Evolutionary conservation across 2,329 filamentous ascomycete species (phyloP).

Genomic region (Alternaria triticimaculans): DNA sequence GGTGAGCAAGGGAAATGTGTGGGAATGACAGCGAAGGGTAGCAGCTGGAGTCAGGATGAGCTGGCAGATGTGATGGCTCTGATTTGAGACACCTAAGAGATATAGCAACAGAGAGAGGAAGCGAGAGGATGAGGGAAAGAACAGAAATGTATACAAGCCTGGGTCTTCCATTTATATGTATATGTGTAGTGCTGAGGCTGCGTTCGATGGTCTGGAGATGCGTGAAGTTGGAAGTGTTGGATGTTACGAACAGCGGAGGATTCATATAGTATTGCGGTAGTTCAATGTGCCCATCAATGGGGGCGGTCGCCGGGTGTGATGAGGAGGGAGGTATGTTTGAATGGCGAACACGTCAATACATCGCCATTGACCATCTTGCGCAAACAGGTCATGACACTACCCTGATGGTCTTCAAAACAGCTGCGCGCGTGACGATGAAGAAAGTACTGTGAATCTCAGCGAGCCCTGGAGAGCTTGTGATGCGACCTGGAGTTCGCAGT

Average conservation of each 20-base stretch:
- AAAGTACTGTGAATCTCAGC: not conserved
- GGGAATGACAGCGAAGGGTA: not conserved
- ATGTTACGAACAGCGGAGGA: conserved; percentile 9
- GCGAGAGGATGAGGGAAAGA: not conserved
- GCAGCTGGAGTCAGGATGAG: not conserved
- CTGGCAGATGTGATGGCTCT: not conserved
- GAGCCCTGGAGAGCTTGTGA: not conserved
- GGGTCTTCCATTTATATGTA: conserved; percentile 3
- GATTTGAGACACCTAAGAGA: not conserved
- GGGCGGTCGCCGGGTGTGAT: not conserved
- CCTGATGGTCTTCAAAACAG: not conserved
- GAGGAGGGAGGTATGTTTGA: conserved; percentile 7
- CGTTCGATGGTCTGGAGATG: conserved; percentile 1
- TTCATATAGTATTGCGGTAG: not conserved
- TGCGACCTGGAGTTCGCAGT: not conserved
- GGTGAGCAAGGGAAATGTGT: not conserved
- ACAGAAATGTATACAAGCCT: not conserved
- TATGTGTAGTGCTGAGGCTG: not conserved
- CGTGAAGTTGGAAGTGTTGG: conserved; percentile 23
- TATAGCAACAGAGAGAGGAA: not conserved
- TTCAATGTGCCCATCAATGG: not conserved
- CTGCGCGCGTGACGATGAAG: not conserved
- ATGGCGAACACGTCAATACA: conserved; percentile 8
- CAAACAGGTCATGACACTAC: not conserved
- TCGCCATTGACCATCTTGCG: not conserved